Base-by-base conservation (phyloP, 1,284 basidiomycete genomes). In the Moesziomyces antarcticus region DNA sequence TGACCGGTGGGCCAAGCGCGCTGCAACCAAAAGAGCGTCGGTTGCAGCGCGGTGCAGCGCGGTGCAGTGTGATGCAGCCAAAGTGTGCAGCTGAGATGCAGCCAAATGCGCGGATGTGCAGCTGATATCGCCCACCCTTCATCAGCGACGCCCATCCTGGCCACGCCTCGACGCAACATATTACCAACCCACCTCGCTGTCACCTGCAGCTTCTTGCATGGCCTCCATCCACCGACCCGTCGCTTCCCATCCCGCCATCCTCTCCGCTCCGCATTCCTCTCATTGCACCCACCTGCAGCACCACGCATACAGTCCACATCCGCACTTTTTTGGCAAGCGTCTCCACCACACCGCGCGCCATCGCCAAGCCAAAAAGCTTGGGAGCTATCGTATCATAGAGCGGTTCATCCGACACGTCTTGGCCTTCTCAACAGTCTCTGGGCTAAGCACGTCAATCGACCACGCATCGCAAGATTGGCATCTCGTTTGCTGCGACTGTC, bases 81-180 rank as follows among this genome's bases (percentile, higher is more conserved):
- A 18, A 49, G 47, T 49, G 55, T 64, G 56, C 56, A 59, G 35
- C 22, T 33, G n/a, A 14, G 35, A 27, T 59, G 57, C 57, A 59
- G 37, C 41, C 10, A 33, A 33, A 33, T 33, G 30, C 30, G 30
- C 13, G 30, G 45, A 30, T 37, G 40, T 55, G 52, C 52, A 47
- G 47, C 47, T 52, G 56, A 59, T 45, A 55, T 40, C 56, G 43
- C 49, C 30, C 57, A 53, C 44, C 24, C 42, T 16, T 40, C 37
- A 40, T 40, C 37, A 18, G 6, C 6, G 37, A 16, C 37, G 13
- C 37, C 7, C 37, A 18, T 8, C 11, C 7, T 18, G 37, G 37
- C 37, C 37, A 44, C 27, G n/a, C 42, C 56, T 21, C n/a, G 30
- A 45, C 42, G 41, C 20, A n/a, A 41, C 24, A 40, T 33, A 35